Conservation (phyloP, 1,284 basidiomycete genomes). For the Sanguinoderma infundibulare region DNA sequence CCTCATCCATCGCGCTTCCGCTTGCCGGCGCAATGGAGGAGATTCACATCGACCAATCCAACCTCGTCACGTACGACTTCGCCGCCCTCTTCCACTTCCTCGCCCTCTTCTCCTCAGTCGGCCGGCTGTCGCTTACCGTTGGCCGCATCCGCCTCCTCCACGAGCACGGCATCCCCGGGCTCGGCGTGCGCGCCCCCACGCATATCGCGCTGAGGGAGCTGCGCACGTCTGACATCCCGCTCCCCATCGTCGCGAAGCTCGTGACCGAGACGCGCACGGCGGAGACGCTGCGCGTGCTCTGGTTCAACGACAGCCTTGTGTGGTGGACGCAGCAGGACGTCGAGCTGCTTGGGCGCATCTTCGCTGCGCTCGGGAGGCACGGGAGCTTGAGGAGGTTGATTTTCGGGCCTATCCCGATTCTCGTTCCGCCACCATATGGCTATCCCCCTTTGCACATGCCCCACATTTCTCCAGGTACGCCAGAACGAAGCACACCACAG, state of each 20-base stretch:
- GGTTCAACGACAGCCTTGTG: slow-evolving; percentile 6
- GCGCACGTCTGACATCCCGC: slow-evolving; percentile 3
- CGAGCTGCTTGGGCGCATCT: slow-evolving; percentile 2
- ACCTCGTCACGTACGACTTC: slow-evolving; percentile 3
- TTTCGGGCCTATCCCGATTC: slow-evolving; percentile 1
- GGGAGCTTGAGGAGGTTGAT: not conserved
- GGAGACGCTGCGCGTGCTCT: slow-evolving; percentile 6
- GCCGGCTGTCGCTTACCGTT: slow-evolving; percentile 2
- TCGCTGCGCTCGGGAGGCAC: not conserved
- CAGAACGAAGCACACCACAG: too few species aligned
- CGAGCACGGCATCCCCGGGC: not conserved
- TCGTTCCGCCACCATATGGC: slow-evolving; percentile 1
- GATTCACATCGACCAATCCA: slow-evolving; percentile 2
- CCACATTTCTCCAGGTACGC: not conserved
- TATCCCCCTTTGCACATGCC: not conserved
- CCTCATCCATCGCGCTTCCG: not conserved
- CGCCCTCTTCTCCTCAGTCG: slow-evolving; percentile 1
- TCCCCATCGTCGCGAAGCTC: not conserved
- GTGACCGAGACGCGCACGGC: slow-evolving; percentile 1
- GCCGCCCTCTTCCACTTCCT: slow-evolving; percentile 2
- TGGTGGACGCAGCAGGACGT: not conserved
- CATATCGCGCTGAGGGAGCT: slow-evolving; percentile 4
- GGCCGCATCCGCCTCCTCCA: slow-evolving; percentile 3
- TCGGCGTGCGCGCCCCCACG: not conserved
- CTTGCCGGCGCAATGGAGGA: not conserved